Evolutionary conservation across 140 eudicot species (phyloP).

Genomic region (Oenanthe javanica): DNA sequence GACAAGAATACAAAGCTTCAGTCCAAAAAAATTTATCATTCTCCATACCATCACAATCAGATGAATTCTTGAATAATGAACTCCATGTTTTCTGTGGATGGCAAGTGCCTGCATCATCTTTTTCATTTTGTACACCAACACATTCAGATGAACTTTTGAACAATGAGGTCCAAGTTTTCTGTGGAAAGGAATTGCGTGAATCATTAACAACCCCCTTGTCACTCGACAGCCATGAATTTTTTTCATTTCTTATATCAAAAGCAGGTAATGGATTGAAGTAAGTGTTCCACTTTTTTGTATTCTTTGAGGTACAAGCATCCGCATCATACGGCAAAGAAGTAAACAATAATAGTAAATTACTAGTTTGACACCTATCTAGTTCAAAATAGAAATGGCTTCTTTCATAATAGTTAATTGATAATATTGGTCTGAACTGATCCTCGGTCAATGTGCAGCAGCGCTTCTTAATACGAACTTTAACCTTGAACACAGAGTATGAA

Average conservation of each 20-base stretch:
- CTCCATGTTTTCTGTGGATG: constrained; percentile 31
- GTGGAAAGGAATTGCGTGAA: not conserved
- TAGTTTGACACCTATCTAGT: constrained; percentile 45
- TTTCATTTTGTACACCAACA: not conserved
- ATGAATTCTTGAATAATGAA: constrained; percentile 33
- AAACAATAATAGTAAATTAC: constrained; percentile 32
- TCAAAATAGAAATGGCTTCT: constrained; percentile 49
- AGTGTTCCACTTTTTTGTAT: constrained; percentile 18
- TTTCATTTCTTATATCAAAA: constrained; percentile 3
- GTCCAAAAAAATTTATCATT: constrained; percentile 2
- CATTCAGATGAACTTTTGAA: not conserved
- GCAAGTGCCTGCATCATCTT: not conserved
- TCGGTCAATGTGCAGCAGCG: constrained; percentile 38
- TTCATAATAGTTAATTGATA: constrained; percentile 41
- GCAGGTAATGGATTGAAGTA: constrained; percentile 8
- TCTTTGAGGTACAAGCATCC: constrained; percentile 3
- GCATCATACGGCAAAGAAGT: constrained; percentile 22
- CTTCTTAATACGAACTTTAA: constrained; percentile 9
- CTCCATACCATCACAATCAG: constrained; percentile 10
- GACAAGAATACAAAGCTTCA: constrained; percentile 3
- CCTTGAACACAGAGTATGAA: not conserved
- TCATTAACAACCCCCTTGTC: not conserved
- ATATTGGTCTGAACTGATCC: constrained; percentile 36
- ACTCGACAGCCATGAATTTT: constrained; percentile 5
- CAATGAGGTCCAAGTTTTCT: not conserved